Percentiles rank a stretch among this genome's conserved stretches.
Evolutionary conservation across 2,329 filamentous ascomycete species (phyloP).

Genomic region (Lasiodiplodia citricola): DNA sequence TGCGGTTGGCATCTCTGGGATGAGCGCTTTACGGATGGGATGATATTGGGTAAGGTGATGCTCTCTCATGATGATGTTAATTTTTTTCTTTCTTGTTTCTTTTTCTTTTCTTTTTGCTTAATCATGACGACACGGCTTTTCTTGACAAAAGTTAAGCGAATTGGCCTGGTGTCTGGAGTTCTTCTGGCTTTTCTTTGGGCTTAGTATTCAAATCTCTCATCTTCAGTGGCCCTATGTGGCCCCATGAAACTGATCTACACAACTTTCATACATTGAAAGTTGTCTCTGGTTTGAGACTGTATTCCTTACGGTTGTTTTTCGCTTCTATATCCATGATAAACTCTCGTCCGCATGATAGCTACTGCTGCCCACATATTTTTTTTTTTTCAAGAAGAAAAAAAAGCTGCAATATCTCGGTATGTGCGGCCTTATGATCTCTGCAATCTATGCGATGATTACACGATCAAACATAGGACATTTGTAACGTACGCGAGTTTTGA

Average conservation of each 20-base stretch:
- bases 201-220: neutral
- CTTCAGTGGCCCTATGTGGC: neutral
- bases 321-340: no score
- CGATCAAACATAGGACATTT: no score
- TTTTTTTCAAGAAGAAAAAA: no score
- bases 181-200: neutral
- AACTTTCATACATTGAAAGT: neutral
- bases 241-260: neutral
- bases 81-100: no score
- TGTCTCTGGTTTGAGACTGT: neutral
- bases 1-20: neutral
- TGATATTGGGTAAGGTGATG: neutral
- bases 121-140: neutral
- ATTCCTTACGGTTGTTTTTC: neutral
- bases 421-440: no score
- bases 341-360: no score
- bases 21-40: neutral
- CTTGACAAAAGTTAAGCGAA: neutral
- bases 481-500: no score
- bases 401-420: no score
- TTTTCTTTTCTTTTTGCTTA: neutral
- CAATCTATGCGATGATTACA: no score
- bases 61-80: no score
- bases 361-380: no score
- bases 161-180: neutral